A percentile compares a stretch with the other conserved stretches of the same genome.
Conservation (phyloP, 2,329 filamentous ascomycete species). For the Eutypa lata region DNA sequence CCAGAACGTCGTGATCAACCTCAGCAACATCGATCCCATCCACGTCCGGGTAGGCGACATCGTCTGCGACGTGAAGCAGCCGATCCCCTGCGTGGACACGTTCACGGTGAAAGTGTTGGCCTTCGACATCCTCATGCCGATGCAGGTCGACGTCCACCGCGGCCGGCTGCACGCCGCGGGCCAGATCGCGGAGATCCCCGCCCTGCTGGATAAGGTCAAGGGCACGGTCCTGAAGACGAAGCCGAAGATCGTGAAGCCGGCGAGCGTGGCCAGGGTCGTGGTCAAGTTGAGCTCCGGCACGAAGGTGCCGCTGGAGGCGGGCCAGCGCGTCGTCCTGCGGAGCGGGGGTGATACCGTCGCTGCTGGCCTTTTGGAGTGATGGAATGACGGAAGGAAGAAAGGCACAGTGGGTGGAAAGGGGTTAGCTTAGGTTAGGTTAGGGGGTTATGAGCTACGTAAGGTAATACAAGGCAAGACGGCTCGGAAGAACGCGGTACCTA, state of each 20-base stretch:
- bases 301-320: conserved; percentile 76
- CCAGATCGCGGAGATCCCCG: conserved; percentile 67
- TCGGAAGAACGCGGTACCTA: too few species aligned
- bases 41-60: conserved; percentile 84
- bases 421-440: too few species aligned
- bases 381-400: not conserved
- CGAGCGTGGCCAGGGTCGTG: conserved; percentile 70
- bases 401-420: too few species aligned
- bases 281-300: conserved; percentile 72
- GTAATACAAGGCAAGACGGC: too few species aligned
- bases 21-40: conserved; percentile 79
- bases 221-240: conserved; percentile 78
- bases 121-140: conserved; percentile 85
- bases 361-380: conserved; percentile 78
- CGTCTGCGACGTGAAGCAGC: conserved; percentile 66
- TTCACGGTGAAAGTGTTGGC: conserved; percentile 84
- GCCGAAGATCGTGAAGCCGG: conserved; percentile 79
- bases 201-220: conserved; percentile 73
- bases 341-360: conserved; percentile 81
- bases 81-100: conserved; percentile 67
- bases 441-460: too few species aligned
- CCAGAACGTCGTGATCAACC: conserved; percentile 80
- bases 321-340: conserved; percentile 76
- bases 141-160: conserved; percentile 83
- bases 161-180: conserved; percentile 79